Percentiles rank a stretch among this genome's conserved stretches.
These are phyloP conservation scores for Russula compacta DNA, from an alignment of 768 basidiomycete species.

Conservation along the genomic window DNA sequence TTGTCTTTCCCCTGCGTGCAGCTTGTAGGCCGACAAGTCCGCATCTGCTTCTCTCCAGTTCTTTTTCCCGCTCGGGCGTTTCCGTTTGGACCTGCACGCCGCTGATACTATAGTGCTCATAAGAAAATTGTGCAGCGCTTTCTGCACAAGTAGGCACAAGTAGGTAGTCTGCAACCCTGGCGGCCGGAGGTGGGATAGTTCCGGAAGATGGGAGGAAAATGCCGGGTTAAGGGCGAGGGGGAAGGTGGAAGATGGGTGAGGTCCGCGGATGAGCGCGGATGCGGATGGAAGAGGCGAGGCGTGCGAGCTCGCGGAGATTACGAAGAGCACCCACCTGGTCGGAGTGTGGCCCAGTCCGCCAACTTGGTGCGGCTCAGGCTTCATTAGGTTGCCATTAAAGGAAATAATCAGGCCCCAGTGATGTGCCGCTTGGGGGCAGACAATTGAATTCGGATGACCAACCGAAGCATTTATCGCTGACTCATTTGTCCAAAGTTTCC, in stretches of 20 bases:
- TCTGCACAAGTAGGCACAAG: no score
- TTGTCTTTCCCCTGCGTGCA: no score
- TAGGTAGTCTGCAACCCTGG: no score
- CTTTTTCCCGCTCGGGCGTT: no score
- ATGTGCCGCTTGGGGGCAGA: no score
- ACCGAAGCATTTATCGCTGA: background rate
- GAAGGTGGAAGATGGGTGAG: background rate
- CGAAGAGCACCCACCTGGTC: constrained; percentile 12
- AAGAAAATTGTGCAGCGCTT: no score
- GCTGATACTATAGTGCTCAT: no score
- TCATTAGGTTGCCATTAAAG: constrained; percentile 1
- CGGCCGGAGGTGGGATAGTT: background rate
- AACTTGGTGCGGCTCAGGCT: background rate
- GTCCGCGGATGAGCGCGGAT: constrained; percentile 7
- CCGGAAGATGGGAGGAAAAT: background rate
- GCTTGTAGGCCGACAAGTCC: no score
- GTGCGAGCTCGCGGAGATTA: constrained; percentile 19
- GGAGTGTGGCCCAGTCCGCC: constrained; percentile 10
- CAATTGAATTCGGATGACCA: background rate
- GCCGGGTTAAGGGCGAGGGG: background rate
- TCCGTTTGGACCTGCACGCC: no score
- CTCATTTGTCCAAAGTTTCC: background rate
- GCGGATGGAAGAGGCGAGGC: background rate
- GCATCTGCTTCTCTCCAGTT: no score
- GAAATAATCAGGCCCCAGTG: background rate